Base-by-base conservation (phyloP, 176 grass and related monocot genomes). In the Pharus latifolius region DNA sequence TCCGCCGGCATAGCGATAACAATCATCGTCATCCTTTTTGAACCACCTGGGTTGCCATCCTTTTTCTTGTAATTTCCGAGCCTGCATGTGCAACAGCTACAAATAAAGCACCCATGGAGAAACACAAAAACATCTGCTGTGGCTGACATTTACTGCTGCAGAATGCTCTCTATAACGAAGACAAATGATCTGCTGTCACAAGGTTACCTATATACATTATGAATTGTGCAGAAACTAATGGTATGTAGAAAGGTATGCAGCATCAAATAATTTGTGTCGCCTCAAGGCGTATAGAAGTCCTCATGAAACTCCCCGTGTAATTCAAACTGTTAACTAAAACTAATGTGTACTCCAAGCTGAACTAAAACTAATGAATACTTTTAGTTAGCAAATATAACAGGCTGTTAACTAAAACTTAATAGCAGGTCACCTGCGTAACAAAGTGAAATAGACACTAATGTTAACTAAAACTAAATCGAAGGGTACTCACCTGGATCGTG, bases 41-140 rank as follows among this genome's bases (percentile, higher is more conserved):
- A 97, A 97, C 94, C 94, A 97, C 65, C 78, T 92, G 7, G 94
- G 89, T 80, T 85, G 87, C 94, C 94, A 97, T 65, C 89, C 94
- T 69, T 75, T 92, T 67, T 97, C 89, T 51, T 97, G 94, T 38
- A 97, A 73, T 41, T 67, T 74, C 74, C 83, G 85, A 44, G 94
- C 94, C 94, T 97, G 59, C 32, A 87, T 71, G 14, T 76, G 28
- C 7, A 73, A 22, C 16, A 32, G 43, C 51, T 27, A 23, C 10
- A 54, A 55, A 40, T 53, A 65, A 64, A 56, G 26, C 56, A 45
- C 34, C 33, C 25, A 24, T 10, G n/a, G 28, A 41, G 55, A 41
- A 70, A 32, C 8, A 27, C 29, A 0, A 15, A 14, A 0, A 31
- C n/a, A n/a, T n/a, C n/a, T n/a, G n/a, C n/a, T n/a, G n/a, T n/a